Evolutionary conservation across 2,329 filamentous ascomycete genomes (phyloP), one percentile per base, ranked within the genome.

Genomic region (Aspergillus aculeatinus): DNA sequence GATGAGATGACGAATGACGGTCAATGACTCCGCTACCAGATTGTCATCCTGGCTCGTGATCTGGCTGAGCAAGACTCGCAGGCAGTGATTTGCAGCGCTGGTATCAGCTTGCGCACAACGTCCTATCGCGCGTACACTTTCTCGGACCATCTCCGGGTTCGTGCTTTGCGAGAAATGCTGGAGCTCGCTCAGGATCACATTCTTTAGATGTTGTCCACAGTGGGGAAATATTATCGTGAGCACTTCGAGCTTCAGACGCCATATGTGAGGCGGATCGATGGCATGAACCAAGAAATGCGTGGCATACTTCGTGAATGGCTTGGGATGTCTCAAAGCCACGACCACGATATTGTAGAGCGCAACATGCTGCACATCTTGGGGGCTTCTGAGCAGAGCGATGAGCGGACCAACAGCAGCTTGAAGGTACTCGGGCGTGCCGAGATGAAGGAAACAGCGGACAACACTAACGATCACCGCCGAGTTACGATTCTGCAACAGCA

Each of bases 271-370:
- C 1, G 89, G 81, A 72, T 99, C 95, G 0, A 87, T 89, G 49
- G 89, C 85, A 59, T 88, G 88, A 55, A 99, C 85, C 11, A 99
- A 83, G 73, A 99, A 99, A 77, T 96, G 95, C 35, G 89, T 90
- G 19, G 90, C 86, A 71, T 96, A 94, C 71, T 87, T 90, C 58
- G 94, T 90, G 73, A 99, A 99, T n/a, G 89, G 85, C 44, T 85
- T 81, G 0, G 95, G 92, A 16, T 86, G 82, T 29, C 83, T 80
- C 11, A 98, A 82, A 69, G 91, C 95, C 49, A 99, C 90, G n/a
- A 92, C 90, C 11, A 97, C 92, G 60, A 98, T 93, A 72, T 98
- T 97, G 81, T 94, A 94, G 19, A 99, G 83, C 1, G 92, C 93
- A 44, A 96, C 85, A 70, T 96, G 89, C 72, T 96, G 89, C 55